Conservation (phyloP, 371 early-diverging fungal genomes). For the Rhizomucor pusillus region DNA sequence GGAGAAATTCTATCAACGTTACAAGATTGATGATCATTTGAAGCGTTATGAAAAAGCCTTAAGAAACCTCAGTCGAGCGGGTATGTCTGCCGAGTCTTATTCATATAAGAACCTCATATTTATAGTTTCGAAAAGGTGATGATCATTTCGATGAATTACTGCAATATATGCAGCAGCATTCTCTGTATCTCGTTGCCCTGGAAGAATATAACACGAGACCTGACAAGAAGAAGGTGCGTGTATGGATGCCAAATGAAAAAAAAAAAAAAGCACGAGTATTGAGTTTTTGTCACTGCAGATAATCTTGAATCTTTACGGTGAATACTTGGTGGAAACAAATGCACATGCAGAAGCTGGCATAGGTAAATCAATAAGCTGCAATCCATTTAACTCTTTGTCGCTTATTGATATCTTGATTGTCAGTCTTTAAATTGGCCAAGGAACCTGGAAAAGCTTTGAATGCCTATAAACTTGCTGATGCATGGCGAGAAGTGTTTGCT, state of each 20-base stretch:
- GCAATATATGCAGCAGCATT: slow-evolving; percentile 62
- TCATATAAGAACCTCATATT: not conserved
- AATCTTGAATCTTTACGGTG: slow-evolving; percentile 64
- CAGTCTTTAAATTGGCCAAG: slow-evolving; percentile 66
- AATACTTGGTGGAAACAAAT: slow-evolving; percentile 51
- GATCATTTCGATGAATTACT: slow-evolving; percentile 66
- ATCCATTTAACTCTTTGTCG: slow-evolving; percentile 8
- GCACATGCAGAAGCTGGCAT: slow-evolving; percentile 74
- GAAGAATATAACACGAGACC: slow-evolving; percentile 50
- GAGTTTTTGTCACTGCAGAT: slow-evolving; percentile 8
- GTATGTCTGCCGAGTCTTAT: slow-evolving; percentile 13
- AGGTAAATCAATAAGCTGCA: slow-evolving; percentile 18
- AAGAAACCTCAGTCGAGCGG: slow-evolving; percentile 63
- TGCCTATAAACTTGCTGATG: slow-evolving; percentile 61
- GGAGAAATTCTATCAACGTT: slow-evolving; percentile 75
- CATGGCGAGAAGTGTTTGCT: slow-evolving; percentile 71
- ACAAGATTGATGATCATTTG: slow-evolving; percentile 86
- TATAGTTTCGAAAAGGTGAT: slow-evolving; percentile 30
- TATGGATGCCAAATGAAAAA: not conserved
- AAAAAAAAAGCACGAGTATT: too few relatives aligned
- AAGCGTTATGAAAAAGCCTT: slow-evolving; percentile 71
- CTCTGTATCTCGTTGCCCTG: slow-evolving; percentile 65
- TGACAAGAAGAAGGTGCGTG: slow-evolving; percentile 32
- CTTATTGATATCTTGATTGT: not conserved
- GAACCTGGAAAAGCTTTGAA: slow-evolving; percentile 61